Base-by-base conservation (phyloP, 129 eudicot genomes). In the Artemisia annua region DNA sequence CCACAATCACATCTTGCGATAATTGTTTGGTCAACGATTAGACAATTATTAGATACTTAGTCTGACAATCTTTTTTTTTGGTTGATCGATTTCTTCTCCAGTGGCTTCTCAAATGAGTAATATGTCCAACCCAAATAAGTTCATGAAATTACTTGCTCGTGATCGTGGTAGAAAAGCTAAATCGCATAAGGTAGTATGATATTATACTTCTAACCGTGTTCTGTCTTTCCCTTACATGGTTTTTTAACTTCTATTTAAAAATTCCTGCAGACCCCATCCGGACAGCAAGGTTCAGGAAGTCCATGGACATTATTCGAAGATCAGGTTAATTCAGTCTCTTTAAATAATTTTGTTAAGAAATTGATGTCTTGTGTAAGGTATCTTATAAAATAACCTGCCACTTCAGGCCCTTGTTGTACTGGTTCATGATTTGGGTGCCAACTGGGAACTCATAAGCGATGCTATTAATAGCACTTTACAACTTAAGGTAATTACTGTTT, bases 401-500 rank as follows among this genome's bases (percentile, higher is more conserved):
- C 56, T 16, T 72, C 86, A 94, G 98, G 98, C 98, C 28, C 98
- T 94, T 87, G 95, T 94, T 66, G 98, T 94, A 69, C 88, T 94
- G 63, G 98, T 84, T 17, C 98, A 94, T 83, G 98, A 94, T 80
- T 70, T 94, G 88, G 98, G 98, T 77, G 96, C 97, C 55, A 87
- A 94, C 63, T 94, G 98, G 98, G 98, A 94, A 88, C 91, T 94
- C 67, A 85, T 94, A 30, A 90, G 97, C 80, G 98, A 94, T 81
- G 98, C 93, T 69, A 75, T 94, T 18, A 94, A 90, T 73, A 84
- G 96, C 83, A 84, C 89, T 56, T 82, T 95, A 85, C 92, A 81
- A 55, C 88, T 95, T 67, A 88, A 95, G 96, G 99, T 95, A 82
- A 63, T 54, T 57, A 22, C 32, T 14, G 13, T 69, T 51, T 68